Conservation (phyloP, 1,139 yeast species). For the Candida sanyaensis region DNA sequence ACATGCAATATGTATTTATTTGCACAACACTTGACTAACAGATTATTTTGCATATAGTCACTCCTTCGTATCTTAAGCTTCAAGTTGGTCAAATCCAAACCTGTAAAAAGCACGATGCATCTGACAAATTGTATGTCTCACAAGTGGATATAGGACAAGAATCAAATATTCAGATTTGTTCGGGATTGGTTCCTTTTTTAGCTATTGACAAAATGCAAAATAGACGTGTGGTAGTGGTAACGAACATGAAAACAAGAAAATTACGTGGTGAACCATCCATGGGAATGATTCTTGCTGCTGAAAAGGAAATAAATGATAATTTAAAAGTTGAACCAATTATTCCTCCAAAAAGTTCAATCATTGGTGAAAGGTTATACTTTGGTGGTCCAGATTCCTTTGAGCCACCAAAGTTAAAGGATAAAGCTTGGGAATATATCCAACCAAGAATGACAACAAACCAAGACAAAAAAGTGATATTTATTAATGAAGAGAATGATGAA, state of each 20-base stretch:
- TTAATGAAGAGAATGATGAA: constrained; percentile 11
- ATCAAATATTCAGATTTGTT: constrained; percentile 47
- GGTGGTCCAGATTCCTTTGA: constrained; percentile 18
- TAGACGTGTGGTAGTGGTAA: constrained; percentile 78
- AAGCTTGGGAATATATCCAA: constrained; percentile 36
- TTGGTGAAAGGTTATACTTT: constrained; percentile 36
- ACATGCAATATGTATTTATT: no score
- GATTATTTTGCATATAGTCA: neutral
- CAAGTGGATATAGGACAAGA: constrained; percentile 32
- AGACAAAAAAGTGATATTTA: constrained; percentile 15
- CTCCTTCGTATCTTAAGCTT: constrained; percentile 29
- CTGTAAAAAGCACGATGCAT: constrained; percentile 49
- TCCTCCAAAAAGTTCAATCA: constrained; percentile 31
- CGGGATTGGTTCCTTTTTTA: constrained; percentile 73
- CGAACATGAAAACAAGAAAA: constrained; percentile 86
- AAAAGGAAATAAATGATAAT: constrained; percentile 10
- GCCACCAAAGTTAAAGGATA: constrained; percentile 32
- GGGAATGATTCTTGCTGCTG: constrained; percentile 63
- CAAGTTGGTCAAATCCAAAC: constrained; percentile 48
- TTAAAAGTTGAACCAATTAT: constrained; percentile 34
- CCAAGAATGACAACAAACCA: constrained; percentile 21
- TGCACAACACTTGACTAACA: neutral
- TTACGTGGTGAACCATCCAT: constrained; percentile 72
- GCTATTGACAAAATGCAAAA: constrained; percentile 83
- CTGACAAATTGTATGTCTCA: constrained; percentile 57